Evolutionary conservation across 2,329 filamentous ascomycete species (phyloP), one percentile per base, ranked within the genome.

Genomic region (Cordyceps fumosorosea): DNA sequence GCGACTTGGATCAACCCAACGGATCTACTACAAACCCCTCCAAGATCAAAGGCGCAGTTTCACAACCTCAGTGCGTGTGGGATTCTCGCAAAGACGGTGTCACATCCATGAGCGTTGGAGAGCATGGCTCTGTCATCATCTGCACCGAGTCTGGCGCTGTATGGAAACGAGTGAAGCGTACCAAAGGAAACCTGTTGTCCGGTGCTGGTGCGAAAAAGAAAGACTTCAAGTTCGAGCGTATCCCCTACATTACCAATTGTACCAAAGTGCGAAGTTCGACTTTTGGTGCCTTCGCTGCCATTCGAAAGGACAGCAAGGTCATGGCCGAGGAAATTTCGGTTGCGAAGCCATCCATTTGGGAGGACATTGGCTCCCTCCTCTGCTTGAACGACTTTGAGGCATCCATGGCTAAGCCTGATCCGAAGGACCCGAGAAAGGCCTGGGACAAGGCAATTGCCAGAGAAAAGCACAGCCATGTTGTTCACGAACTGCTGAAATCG

Each of bases 161-260:
- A 0, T 99, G 93, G 93, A 88, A 88, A 67, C 88, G 93, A 63
- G 87, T 95, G 57, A 91, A 91, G 70, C 85, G 95, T 64, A 81
- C 84, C 29, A 96, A 93, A 66, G 87, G 89, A 56, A 96, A 96
- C 69, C 86, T 89, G 66, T 80, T 84, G 0, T 77, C 79, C 1
- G 78, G 77, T 3, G 74, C 77, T 1, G 85, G 87, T 24, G 79
- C 82, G 40, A 89, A 86, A 68, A 83, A 85, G 14, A 96, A 96
- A 67, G 92, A 96, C 70, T 96, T 96, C 79, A 99, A 99, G 72
- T 99, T 98, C 67, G 88, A 93, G 69, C 87, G 95, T 62, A 86
- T 99, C 10, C 89, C 95, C 1, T 92, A 90, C 48, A 84, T 99
- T 62, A 96, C 91, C 1, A 87, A 92, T 42, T 91, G 96, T 16